Percentiles rank a stretch among this genome's conserved stretches.
phyloP scores from a whole-genome alignment of 306 rosid genomes.

The Crotalaria pallida region DNA sequence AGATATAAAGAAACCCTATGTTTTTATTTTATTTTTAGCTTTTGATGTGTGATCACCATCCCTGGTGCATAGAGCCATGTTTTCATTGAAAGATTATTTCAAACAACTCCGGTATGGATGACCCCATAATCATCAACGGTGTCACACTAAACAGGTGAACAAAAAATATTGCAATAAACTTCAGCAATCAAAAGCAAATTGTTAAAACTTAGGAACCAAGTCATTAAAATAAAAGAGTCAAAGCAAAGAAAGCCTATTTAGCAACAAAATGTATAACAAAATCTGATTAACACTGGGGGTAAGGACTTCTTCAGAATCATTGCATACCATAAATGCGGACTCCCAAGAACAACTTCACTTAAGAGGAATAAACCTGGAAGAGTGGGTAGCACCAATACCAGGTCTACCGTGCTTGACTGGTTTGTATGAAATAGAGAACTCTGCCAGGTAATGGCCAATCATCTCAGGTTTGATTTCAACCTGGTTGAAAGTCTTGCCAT shows the following conservation, averaged over 20 bases:
- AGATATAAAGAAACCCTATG: no score
- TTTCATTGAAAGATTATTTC: not conserved
- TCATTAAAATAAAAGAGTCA: not conserved
- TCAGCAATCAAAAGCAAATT: not conserved
- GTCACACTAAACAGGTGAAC: not conserved
- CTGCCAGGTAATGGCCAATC: constrained; percentile 78
- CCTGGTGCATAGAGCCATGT: no score
- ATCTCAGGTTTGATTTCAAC: constrained; percentile 55
- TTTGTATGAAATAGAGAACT: constrained; percentile 93
- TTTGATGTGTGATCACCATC: no score
- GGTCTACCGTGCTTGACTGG: constrained; percentile 97
- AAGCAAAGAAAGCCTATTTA: not conserved
- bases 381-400: constrained; percentile 97
- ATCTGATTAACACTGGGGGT: constrained; percentile 16
- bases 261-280: constrained; percentile 11
- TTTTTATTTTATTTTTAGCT: no score
- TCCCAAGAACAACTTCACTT: constrained; percentile 51
- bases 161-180: not conserved
- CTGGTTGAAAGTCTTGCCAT: constrained; percentile 47
- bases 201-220: not conserved
- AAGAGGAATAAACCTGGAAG: constrained; percentile 95
- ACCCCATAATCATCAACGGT: not conserved
- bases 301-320: constrained; percentile 9
- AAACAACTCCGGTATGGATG: not conserved
- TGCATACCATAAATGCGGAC: constrained; percentile 18